phyloP scores from a whole-genome alignment of 2,329 filamentous ascomycete genomes.

The Fonsecaea pedrosoi region DNA sequence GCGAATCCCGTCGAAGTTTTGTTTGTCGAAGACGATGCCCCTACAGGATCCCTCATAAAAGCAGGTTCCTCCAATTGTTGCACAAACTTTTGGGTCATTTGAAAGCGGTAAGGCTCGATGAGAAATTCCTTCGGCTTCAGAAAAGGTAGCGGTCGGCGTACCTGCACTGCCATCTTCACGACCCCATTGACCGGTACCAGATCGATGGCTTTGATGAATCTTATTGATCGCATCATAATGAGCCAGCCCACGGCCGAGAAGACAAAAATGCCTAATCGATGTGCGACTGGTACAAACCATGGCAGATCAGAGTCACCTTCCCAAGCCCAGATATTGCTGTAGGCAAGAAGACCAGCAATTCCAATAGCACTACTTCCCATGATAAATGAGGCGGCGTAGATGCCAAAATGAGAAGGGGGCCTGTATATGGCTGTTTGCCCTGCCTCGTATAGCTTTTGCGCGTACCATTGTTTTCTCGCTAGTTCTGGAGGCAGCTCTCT shows the following conservation, averaged over 20 bases:
- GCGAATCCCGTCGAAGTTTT: slow-evolving; percentile 5
- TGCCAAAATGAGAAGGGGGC: slow-evolving; percentile 31
- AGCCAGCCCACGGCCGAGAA: slow-evolving; percentile 28
- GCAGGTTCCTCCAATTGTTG: slow-evolving; percentile 31
- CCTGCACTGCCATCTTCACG: slow-evolving; percentile 31
- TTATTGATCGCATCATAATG: slow-evolving; percentile 27
- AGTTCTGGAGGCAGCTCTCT: slow-evolving; percentile 20
- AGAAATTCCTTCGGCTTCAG: slow-evolving; percentile 28
- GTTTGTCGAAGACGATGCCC: neutral
- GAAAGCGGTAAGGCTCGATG: slow-evolving; percentile 29
- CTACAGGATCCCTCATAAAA: slow-evolving; percentile 14
- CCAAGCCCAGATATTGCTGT: slow-evolving; percentile 27
- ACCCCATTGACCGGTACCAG: slow-evolving; percentile 24
- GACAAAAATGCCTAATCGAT: slow-evolving; percentile 28
- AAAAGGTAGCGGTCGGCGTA: slow-evolving; percentile 32
- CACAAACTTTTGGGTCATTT: slow-evolving; percentile 30
- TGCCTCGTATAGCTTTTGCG: slow-evolving; percentile 28
- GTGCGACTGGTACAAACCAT: slow-evolving; percentile 28
- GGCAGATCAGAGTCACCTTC: slow-evolving; percentile 19
- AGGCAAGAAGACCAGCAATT: slow-evolving; percentile 26
- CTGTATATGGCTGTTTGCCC: slow-evolving; percentile 30
- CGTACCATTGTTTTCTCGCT: slow-evolving; percentile 30
- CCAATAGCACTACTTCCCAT: slow-evolving; percentile 27
- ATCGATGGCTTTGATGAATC: slow-evolving; percentile 32
- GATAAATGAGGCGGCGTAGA: slow-evolving; percentile 29